phyloP scores from a whole-genome alignment of 2,329 filamentous ascomycete species.

The Grosmannia penicillata region DNA sequence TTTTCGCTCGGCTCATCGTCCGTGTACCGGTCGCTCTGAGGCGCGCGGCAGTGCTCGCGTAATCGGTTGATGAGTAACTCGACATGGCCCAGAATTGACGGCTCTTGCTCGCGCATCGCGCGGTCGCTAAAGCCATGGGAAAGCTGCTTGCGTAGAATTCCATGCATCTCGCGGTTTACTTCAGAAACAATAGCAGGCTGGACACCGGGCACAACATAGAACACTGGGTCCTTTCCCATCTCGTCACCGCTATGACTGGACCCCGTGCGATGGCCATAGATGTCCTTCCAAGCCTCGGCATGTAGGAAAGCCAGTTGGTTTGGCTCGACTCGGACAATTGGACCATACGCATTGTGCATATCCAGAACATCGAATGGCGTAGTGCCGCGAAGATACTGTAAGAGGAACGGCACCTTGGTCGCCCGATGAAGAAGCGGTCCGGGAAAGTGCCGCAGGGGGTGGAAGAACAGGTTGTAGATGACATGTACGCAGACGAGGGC shows the following conservation, averaged over 20 bases:
- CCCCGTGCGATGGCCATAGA: constrained; percentile 17
- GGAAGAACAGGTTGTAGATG: constrained; percentile 19
- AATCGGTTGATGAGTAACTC: constrained; percentile 19
- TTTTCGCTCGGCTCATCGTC: neutral
- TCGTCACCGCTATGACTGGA: constrained; percentile 4
- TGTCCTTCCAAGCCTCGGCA: constrained; percentile 20
- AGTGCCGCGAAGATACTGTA: constrained; percentile 3
- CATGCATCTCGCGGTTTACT: constrained; percentile 19
- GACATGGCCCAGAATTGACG: constrained; percentile 23
- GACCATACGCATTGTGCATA: constrained; percentile 17
- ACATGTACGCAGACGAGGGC: too few species aligned
- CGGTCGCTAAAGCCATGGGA: constrained; percentile 24
- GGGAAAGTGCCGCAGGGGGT: constrained; percentile 18
- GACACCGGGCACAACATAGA: constrained; percentile 5
- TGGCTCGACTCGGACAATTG: constrained; percentile 25
- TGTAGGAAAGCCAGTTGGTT: constrained; percentile 25
- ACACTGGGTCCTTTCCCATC: constrained; percentile 5
- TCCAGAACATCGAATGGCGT: constrained; percentile 9
- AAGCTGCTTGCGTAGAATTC: constrained; percentile 18
- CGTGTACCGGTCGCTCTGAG: too few species aligned
- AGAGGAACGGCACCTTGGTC: constrained; percentile 6
- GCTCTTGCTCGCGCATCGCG: constrained; percentile 24
- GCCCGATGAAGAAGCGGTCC: constrained; percentile 16
- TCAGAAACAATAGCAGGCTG: constrained; percentile 12
- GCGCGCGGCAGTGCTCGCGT: constrained; percentile 11